Base-by-base conservation (phyloP, 306 rosid genomes). In the Castanopsis chinensis region DNA sequence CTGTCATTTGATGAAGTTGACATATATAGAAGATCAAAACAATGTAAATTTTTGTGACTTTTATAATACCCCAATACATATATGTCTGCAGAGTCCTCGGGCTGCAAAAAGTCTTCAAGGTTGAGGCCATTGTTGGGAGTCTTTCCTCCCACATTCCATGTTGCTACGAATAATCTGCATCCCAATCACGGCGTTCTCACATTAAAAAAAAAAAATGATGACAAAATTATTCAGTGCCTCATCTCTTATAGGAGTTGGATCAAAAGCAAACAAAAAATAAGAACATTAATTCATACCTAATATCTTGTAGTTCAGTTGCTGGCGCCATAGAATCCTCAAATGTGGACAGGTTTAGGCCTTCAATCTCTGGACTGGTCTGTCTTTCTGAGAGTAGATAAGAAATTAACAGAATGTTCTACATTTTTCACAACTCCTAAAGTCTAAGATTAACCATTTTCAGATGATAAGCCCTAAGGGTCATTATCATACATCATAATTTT, bases 71-170 rank as follows among this genome's bases (percentile, higher is more conserved):
- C 99, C 45, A 94, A 70, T 53, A 94, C 90, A 78, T 94, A 94
- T 76, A 94, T 84, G 79, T 94, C 99, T 21, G 97, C 85, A 0
- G 90, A 83, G 20, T 91, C 95, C 78, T 94, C 99, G 9, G 87
- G 90, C 65, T 88, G 88, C 81, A 94, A 91, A 88, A 94, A 92
- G 78, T 92, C 97, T 89, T 92, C 94, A 25, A 94, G 97, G 82
- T 89, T 90, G 65, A 94, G 94, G 69, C 82, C 89, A 73, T 68
- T 87, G 88, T 77, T 77, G 5, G 99, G 99, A 8, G 97, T 71
- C 77, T 88, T 94, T 55, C 99, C 99, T 80, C 97, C 97, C 0
- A 94, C 99, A 77, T 94, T 94, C 99, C 99, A 94, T 1, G 99
- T 94, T 49, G 93, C 97, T 3, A 85, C 95, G 35, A 92, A 94